These are phyloP conservation scores for Beauveria caledonica DNA, from an alignment of 2,329 filamentous ascomycete genomes.

Conservation along the genomic window DNA sequence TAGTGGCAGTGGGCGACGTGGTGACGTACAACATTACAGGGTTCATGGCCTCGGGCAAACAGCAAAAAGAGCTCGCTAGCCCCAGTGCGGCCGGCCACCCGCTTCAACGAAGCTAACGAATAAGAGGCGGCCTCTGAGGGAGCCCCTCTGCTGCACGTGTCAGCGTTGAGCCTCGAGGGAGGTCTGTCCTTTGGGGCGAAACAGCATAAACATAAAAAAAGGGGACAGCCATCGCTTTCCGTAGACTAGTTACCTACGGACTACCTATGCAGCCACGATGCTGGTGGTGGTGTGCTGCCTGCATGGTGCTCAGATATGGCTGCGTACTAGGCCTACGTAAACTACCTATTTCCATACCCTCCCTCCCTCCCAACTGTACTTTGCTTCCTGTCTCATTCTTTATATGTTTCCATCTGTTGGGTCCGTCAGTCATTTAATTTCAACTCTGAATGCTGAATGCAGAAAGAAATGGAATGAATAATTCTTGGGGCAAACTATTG, in stretches of 20 bases:
- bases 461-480: neutral
- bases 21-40: neutral
- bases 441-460: neutral
- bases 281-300: neutral
- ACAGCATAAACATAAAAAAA: too few relatives aligned
- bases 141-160: conserved; percentile 6
- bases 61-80: neutral
- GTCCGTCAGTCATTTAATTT: neutral
- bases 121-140: neutral
- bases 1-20: neutral
- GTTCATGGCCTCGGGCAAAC: neutral
- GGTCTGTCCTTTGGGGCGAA: neutral
- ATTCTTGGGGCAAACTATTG: neutral
- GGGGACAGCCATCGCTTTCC: too few relatives aligned
- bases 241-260: too few relatives aligned
- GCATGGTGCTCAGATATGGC: neutral
- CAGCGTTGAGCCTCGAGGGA: neutral
- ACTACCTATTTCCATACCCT: neutral
- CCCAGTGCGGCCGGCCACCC: neutral
- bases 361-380: neutral
- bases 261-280: neutral
- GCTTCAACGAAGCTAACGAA: neutral
- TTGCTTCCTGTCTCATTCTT: neutral
- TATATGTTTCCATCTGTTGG: too few relatives aligned
- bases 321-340: neutral